Percentiles rank a stretch among this genome's conserved stretches.
Evolutionary conservation across 345 rosid genomes (phyloP).

Genomic region (Hibiscus mutabilis): DNA sequence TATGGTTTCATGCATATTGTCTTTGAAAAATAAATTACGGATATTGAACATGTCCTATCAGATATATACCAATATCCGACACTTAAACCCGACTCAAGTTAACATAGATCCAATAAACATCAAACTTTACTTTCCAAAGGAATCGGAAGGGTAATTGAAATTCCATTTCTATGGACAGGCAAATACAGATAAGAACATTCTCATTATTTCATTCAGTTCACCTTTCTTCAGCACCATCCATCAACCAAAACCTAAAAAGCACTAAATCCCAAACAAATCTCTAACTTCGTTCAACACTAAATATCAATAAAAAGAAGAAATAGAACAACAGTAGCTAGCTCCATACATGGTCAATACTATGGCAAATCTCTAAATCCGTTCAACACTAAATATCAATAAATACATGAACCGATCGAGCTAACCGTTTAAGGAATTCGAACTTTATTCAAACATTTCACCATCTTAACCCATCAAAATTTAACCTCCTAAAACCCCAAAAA

Average conservation of each 20-base stretch:
- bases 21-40: background rate
- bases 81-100: background rate
- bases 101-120: background rate
- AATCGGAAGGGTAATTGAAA: background rate
- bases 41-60: background rate
- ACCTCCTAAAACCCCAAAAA: background rate
- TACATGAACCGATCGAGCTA: background rate
- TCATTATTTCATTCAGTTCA: slow-evolving; percentile 1
- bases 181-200: background rate
- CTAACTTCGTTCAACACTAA: background rate
- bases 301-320: background rate
- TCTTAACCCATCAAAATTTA: background rate
- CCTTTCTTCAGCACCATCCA: background rate
- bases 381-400: background rate
- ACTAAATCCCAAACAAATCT: background rate
- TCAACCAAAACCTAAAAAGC: no score
- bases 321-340: background rate
- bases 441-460: background rate
- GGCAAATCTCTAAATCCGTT: no score
- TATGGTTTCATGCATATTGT: background rate
- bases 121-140: background rate
- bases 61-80: background rate
- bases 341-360: background rate
- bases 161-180: background rate
- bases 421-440: background rate